Conservation (phyloP, 371 early-diverging fungal genomes). For the Capillidium rhysosporum region DNA sequence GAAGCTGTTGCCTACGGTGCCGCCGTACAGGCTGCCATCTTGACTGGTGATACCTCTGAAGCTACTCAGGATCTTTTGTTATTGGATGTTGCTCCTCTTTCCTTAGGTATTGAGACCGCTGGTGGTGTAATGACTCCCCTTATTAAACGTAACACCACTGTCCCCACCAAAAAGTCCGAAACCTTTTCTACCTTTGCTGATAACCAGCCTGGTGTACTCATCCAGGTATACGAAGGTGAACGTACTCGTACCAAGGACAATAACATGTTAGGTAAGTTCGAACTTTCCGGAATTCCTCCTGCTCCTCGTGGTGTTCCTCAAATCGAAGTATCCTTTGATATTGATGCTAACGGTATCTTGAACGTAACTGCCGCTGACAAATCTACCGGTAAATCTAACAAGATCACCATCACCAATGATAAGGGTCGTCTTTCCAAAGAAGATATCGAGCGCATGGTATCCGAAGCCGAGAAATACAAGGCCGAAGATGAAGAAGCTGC, state of each 20-base stretch:
- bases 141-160: constrained; percentile 92
- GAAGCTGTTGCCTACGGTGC: constrained; percentile 98
- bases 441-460: constrained; percentile 93
- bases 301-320: constrained; percentile 95
- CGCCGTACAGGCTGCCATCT: constrained; percentile 91
- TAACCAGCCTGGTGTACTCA: constrained; percentile 96
- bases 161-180: constrained; percentile 95
- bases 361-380: constrained; percentile 93
- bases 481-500: constrained; percentile 80
- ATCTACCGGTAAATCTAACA: constrained; percentile 82
- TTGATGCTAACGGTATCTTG: constrained; percentile 95
- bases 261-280: constrained; percentile 92
- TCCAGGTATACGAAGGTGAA: constrained; percentile 97
- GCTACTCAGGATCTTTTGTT: constrained; percentile 63
- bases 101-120: constrained; percentile 91
- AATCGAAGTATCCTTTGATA: constrained; percentile 95
- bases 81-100: constrained; percentile 61
- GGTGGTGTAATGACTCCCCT: constrained; percentile 94
- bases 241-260: constrained; percentile 92
- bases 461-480: constrained; percentile 93
- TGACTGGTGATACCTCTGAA: constrained; percentile 67
- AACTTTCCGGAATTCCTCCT: constrained; percentile 85
- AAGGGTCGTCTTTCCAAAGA: constrained; percentile 94
- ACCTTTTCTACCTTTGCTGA: constrained; percentile 95
- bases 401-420: constrained; percentile 96